phyloP scores from a whole-genome alignment of 495 filamentous ascomycete species.

The Beverwykella pulmonaria region DNA sequence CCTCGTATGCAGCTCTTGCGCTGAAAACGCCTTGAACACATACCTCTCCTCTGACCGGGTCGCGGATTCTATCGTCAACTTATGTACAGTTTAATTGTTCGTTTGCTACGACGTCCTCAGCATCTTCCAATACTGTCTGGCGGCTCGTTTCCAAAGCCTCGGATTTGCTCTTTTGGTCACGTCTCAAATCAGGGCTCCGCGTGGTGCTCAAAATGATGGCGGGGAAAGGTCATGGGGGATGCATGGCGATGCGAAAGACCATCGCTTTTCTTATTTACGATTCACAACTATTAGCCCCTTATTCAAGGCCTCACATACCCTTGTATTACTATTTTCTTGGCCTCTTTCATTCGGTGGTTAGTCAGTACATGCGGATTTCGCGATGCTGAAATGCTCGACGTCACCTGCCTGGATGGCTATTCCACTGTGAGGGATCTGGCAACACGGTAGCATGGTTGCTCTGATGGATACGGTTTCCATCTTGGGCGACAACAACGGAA shows the following conservation, averaged over 20 bases:
- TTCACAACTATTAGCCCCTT: background rate
- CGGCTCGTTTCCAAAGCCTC: background rate
- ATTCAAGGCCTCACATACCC: background rate
- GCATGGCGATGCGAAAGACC: background rate
- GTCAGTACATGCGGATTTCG: background rate
- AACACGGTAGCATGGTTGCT: conserved; percentile 1
- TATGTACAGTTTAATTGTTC: background rate
- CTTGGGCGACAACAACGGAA: background rate
- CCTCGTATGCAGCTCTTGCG: background rate
- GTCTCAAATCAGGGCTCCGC: background rate
- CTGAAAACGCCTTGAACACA: conserved; percentile 12
- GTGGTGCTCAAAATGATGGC: background rate
- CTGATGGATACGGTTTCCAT: background rate
- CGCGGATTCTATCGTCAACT: background rate
- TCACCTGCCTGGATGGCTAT: background rate
- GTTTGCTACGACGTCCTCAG: background rate
- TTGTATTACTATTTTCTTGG: conserved; percentile 2
- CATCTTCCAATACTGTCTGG: background rate
- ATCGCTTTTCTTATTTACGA: background rate
- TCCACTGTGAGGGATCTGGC: background rate
- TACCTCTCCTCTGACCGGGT: background rate
- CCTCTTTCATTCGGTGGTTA: background rate
- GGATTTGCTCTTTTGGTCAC: background rate
- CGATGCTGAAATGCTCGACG: conserved; percentile 23
- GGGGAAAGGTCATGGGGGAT: background rate